phyloP scores from a whole-genome alignment of 2,329 filamentous ascomycete species.

The Endoconidiophora polonica region DNA sequence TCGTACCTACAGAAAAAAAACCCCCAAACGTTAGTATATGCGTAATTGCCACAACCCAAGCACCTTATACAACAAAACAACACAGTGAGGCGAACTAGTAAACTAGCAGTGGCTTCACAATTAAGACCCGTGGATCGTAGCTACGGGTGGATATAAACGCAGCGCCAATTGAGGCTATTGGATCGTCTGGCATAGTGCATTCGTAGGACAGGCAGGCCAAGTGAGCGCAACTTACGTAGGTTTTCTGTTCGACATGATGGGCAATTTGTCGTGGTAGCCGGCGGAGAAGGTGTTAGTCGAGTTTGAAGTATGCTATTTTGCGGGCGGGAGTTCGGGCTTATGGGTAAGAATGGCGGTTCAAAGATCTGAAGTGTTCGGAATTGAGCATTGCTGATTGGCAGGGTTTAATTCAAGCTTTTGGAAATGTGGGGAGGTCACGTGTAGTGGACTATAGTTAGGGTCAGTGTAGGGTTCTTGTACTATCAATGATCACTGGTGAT shows the following conservation, averaged over 20 bases:
- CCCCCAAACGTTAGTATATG: no score
- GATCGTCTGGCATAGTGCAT: not conserved
- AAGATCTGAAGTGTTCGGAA: conserved; percentile 1
- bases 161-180: not conserved
- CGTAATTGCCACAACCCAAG: no score
- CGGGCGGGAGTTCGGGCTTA: not conserved
- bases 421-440: not conserved
- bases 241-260: conserved; percentile 27
- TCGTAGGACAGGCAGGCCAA: not conserved
- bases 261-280: conserved; percentile 12
- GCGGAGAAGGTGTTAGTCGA: conserved; percentile 1
- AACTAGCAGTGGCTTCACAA: no score
- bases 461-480: not conserved
- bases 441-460: not conserved
- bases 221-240: conserved; percentile 22
- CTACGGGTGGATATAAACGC: not conserved
- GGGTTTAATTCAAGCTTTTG: not conserved
- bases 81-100: no score
- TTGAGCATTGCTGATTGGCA: conserved; percentile 6
- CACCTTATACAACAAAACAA: no score
- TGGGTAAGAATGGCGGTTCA: not conserved
- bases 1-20: conserved; percentile 28
- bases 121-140: conserved; percentile 14
- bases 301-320: not conserved
- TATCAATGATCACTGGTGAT: no score